Evolutionary conservation across 2,329 filamentous ascomycete species (phyloP), one percentile per base, ranked within the genome.

Genomic region (Phyllosticta citriasiana): DNA sequence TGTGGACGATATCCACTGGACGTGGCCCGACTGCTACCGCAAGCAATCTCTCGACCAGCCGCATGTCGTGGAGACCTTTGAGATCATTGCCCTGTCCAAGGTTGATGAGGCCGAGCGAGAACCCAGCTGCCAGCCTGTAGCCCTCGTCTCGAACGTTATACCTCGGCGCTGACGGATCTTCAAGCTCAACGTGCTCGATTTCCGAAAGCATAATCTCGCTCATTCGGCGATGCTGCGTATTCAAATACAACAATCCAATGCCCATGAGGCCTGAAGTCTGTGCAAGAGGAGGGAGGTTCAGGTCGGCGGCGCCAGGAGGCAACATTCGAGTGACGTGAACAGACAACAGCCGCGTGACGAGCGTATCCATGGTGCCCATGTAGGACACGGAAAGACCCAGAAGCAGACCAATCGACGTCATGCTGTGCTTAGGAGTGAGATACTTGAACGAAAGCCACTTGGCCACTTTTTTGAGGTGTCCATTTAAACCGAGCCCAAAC

Each of bases 381-480:
- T 96, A 96, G 1, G 94, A 97, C 26, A 90, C 94, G 8, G 94
- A 92, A 19, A 99, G 80, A 0, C 94, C 94, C 0, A 99, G 80
- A 2, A 99, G 80, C n/a, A 99, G 79, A 9, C 94, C 94, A 60
- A 99, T 93, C 0, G 94, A 97, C 25, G 94, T 97, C 94, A 99
- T 99, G 26, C 92, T 96, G 73, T 99, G 95, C 70, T 99, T 99
- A 1, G 94, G 93, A 0, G 94, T 99, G n/a, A 99, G 79, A 67
- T 99, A 99, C 71, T 97, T 97, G 82, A 97, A 99, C 8, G 92
- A 93, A 53, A 99, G 88, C 93, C 94, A 99, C 77, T 97, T 97
- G 2, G 94, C 94, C 27, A 99, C 83, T 7, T 86, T 88, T 67
- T 90, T 94, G n/a, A 99, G 79, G 75, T 99, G 95, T 0, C 94